Conservation (phyloP, 305 asterid genomes). For the Euphrasia arctica region DNA sequence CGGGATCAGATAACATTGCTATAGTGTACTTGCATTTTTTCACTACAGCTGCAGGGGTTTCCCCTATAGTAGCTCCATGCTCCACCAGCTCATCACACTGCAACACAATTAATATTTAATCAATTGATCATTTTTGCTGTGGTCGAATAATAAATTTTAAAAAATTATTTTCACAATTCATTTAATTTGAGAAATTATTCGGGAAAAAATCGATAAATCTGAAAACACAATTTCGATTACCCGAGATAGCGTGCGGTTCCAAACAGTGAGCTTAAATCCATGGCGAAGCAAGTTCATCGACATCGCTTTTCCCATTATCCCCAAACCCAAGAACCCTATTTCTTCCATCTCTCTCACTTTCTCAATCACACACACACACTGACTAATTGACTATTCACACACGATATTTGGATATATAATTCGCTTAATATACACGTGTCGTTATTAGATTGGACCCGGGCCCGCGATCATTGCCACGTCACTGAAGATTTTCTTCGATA, state of each 20-base stretch:
- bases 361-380: not conserved
- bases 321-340: constrained; percentile 87
- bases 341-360: constrained; percentile 46
- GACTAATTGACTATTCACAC: not conserved
- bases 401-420: constrained; percentile 11
- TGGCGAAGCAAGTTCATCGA: constrained; percentile 82
- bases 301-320: constrained; percentile 98
- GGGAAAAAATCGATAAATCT: no score
- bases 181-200: not conserved
- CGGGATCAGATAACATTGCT: constrained; percentile 92
- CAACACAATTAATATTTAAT: constrained; percentile 15
- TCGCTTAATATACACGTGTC: constrained; percentile 7
- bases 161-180: no score
- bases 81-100: constrained; percentile 92
- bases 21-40: constrained; percentile 95
- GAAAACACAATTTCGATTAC: constrained; percentile 28
- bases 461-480: constrained; percentile 31
- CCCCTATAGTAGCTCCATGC: constrained; percentile 82
- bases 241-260: constrained; percentile 92
- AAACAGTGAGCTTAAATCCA: constrained; percentile 92
- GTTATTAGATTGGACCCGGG: constrained; percentile 19
- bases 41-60: constrained; percentile 80
- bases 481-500: constrained; percentile 24
- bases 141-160: no score
- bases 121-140: not conserved